Conservation (phyloP, 2,329 filamentous ascomycete genomes). For the Fusarium siculi region DNA sequence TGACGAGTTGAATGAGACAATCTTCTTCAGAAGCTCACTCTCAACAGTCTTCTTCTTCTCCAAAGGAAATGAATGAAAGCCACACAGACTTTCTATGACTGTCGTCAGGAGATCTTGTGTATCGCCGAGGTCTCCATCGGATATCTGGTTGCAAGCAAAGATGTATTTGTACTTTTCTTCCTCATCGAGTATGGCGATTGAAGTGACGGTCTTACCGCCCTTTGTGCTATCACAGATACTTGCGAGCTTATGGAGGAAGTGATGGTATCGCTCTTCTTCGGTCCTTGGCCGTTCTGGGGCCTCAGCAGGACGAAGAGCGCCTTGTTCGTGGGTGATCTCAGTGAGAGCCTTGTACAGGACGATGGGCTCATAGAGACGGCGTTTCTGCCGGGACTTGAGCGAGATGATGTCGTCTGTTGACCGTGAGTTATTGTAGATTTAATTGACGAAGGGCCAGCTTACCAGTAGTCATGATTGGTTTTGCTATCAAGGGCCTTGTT, state of each 20-base stretch:
- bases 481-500: neutral
- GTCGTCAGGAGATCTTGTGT: conserved; percentile 13
- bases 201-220: conserved; percentile 46
- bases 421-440: accelerated
- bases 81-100: conserved; percentile 23
- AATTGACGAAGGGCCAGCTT: accelerated
- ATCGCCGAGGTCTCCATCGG: neutral
- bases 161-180: conserved; percentile 44
- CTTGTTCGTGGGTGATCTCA: conserved; percentile 23
- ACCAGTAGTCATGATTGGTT: conserved; percentile 11
- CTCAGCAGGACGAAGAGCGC: conserved; percentile 2
- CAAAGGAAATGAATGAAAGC: neutral
- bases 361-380: conserved; percentile 46
- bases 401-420: neutral
- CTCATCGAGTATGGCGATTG: conserved; percentile 44
- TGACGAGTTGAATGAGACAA: conserved; percentile 38
- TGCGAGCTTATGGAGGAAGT: conserved; percentile 47
- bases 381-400: conserved; percentile 32
- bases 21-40: conserved; percentile 8
- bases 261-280: conserved; percentile 40
- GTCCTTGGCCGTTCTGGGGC: neutral
- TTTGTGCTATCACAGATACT: conserved; percentile 46
- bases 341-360: conserved; percentile 41
- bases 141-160: conserved; percentile 46
- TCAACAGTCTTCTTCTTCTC: accelerated